Base-by-base conservation (phyloP, 2,329 filamentous ascomycete genomes). In the Fusarium avenaceum region DNA sequence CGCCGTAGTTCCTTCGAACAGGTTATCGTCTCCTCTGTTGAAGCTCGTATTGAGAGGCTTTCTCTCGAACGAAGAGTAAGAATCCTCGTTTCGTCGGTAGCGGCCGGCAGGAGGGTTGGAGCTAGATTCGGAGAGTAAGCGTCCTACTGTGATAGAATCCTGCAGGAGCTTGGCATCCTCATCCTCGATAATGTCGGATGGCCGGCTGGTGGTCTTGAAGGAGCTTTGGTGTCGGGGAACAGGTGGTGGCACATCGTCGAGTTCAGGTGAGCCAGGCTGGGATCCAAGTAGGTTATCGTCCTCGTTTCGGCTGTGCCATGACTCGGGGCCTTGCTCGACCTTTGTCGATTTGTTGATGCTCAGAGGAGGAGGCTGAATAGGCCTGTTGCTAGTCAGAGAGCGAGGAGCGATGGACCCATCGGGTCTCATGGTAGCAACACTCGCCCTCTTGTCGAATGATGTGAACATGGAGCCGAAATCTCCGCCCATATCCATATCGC, bases 381-480 rank as follows among this genome's bases (percentile, higher is more conserved):
- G 69, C 13, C 84, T 83, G 53, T 80, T 81, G 6, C 78, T 80
- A 1, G 85, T 84, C 57, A 86, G 75, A 32, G 83, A 82, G 8
- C 85, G 80, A 26, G 80, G 78, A 19, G 78, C 76, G 6, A 77
- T 75, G 10, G 75, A 67, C 13, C 77, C 76, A 33, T 81, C 80
- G 20, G 79, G 81, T 50, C 80, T 83, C 56, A 85, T 63, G 6
- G 84, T 86, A n/a, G 78, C 78, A 48, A 82, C 79, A 70, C 85
- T 86, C 22, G 83, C 79, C 62, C 85, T 80, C 75, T 88, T 88
- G 65, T 87, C 85, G 48, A 86, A 86, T n/a, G 78, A 80, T 13
- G 80, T 79, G 40, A 88, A 81, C 83, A 89, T 86, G 57, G 81
- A 85, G 61, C 84, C 82, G 65, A 89, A 86, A 70, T 89, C 86